These are phyloP conservation scores for Artemisia tridentata DNA, from an alignment of 129 eudicot genomes.

Conservation along the genomic window DNA sequence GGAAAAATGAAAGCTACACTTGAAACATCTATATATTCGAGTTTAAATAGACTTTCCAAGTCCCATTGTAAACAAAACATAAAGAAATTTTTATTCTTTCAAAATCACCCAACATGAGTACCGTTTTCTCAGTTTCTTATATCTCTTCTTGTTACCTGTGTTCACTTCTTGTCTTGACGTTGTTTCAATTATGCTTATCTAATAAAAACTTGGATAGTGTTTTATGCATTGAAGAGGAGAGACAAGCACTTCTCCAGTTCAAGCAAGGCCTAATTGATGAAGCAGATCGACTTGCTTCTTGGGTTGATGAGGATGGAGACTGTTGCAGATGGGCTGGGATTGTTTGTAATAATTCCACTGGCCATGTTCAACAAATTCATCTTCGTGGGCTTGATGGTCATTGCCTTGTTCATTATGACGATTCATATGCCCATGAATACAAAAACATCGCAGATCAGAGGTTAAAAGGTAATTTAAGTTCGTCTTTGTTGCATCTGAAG, in stretches of 20 bases:
- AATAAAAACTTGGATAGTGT: not conserved
- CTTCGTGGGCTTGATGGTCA: conserved; percentile 19
- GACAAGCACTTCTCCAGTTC: conserved; percentile 27
- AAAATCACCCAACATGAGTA: too few species aligned
- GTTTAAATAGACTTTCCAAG: too few species aligned
- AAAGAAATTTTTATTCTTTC: too few species aligned
- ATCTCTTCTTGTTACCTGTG: too few species aligned
- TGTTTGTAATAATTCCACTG: conserved; percentile 28
- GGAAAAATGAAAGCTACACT: too few species aligned
- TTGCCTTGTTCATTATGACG: not conserved
- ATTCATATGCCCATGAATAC: too few species aligned
- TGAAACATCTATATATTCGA: too few species aligned
- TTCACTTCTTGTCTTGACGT: not conserved
- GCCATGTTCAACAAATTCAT: conserved; percentile 33
- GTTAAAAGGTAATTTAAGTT: not conserved
- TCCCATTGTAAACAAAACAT: too few species aligned
- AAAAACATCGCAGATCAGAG: not conserved
- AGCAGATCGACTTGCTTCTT: conserved; percentile 17
- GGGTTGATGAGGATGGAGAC: conserved; percentile 1
- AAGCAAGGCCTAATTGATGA: conserved; percentile 11
- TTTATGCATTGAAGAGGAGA: conserved; percentile 15
- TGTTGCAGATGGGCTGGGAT: conserved; percentile 25
- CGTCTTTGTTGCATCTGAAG: conserved; percentile 1
- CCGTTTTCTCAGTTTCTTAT: too few species aligned
- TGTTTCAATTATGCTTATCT: not conserved